phyloP scores from a whole-genome alignment of 2,329 filamentous ascomycete genomes.

The Alternaria sp. region DNA sequence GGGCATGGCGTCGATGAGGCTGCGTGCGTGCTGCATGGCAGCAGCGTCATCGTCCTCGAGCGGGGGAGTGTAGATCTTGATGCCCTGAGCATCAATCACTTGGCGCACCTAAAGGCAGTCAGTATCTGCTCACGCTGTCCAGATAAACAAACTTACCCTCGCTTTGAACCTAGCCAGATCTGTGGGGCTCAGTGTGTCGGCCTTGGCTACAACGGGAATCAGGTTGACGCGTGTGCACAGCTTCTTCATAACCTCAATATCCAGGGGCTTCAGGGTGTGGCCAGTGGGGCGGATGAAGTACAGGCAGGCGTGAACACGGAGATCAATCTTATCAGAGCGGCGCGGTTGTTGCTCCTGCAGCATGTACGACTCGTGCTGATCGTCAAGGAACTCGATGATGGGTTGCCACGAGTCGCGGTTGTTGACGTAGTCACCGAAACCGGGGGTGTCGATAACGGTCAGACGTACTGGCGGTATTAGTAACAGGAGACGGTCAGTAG shows the following conservation, averaged over 20 bases:
- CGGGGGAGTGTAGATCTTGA: conserved; percentile 99
- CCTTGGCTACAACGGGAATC: conserved; percentile 98
- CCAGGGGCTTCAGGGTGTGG: conserved; percentile 96
- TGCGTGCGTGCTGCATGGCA: conserved; percentile 91
- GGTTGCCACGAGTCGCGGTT: conserved; percentile 99
- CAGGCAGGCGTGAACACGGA: conserved; percentile 96
- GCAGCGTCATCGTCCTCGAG: conserved; percentile 98
- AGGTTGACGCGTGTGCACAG: conserved; percentile 97
- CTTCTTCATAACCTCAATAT: conserved; percentile 99
- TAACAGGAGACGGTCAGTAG: not conserved
- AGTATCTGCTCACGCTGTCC: conserved; percentile 11
- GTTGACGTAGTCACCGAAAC: conserved; percentile 99
- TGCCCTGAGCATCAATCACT: conserved; percentile 97
- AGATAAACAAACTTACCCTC: conserved; percentile 68
- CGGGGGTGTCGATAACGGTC: conserved; percentile 98
- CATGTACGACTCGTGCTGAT: conserved; percentile 99
- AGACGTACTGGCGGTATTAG: conserved; percentile 75
- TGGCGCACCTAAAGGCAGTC: conserved; percentile 74
- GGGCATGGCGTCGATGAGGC: conserved; percentile 95
- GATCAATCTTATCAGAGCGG: conserved; percentile 97
- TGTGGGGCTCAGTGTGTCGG: conserved; percentile 91
- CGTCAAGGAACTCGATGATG: conserved; percentile 99
- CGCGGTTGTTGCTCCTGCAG: conserved; percentile 99
- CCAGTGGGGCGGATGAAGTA: conserved; percentile 99
- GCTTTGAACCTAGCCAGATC: conserved; percentile 95